Evolutionary conservation across 2,329 filamentous ascomycete genomes (phyloP).

Genomic region (Sporothrix sp.): DNA sequence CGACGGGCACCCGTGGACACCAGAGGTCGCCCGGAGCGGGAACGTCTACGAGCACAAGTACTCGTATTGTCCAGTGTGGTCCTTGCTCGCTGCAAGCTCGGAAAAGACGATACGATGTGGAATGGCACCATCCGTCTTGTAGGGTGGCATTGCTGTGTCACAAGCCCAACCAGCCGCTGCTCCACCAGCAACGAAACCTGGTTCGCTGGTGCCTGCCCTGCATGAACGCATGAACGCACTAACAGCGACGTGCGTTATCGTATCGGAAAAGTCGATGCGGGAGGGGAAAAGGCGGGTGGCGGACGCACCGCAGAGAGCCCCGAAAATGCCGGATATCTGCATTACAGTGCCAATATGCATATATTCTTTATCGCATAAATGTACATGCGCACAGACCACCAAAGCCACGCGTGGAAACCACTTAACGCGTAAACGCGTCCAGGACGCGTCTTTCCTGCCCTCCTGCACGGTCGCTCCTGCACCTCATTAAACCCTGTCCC

Average conservation of each 20-base stretch:
- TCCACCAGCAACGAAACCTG: too few relatives aligned
- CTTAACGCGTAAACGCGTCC: constrained; percentile 18
- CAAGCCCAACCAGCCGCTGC: too few relatives aligned
- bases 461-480: constrained; percentile 1
- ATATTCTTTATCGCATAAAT: background rate
- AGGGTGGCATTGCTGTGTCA: too few relatives aligned
- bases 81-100: too few relatives aligned
- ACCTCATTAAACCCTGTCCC: constrained; percentile 9
- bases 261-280: constrained; percentile 1
- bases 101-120: too few relatives aligned
- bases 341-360: background rate
- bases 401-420: constrained; percentile 5
- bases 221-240: constrained; percentile 7
- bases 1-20: too few relatives aligned
- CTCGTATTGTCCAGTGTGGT: too few relatives aligned
- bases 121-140: too few relatives aligned
- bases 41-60: too few relatives aligned
- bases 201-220: background rate
- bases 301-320: background rate
- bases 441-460: constrained; percentile 12
- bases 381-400: background rate
- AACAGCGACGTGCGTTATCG: background rate
- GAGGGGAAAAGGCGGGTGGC: background rate
- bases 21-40: too few relatives aligned
- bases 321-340: background rate